Base-by-base conservation (phyloP, 2,329 filamentous ascomycete species). In the Curvularia verruculosa region DNA sequence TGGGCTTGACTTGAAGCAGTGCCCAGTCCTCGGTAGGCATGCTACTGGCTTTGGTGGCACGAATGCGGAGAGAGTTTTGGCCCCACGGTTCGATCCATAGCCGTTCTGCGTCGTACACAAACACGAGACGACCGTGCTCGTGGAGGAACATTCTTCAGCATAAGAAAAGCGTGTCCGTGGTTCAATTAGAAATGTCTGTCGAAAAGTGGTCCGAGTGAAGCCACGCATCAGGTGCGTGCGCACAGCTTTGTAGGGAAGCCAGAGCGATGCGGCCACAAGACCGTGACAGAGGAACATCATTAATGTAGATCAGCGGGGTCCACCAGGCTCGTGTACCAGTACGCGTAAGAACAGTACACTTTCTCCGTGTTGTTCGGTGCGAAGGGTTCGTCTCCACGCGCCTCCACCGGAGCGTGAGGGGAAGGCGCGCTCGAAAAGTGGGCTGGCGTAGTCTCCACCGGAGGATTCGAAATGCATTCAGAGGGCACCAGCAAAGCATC, bases 21-120 rank as follows among this genome's bases (percentile, higher is more conserved):
- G 71, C 71, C 70, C 71, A 72, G 34, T 68, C 45, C 23, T 72
- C 67, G 1, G 36, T n/a, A 3, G 70, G 70, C 66, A 72, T 71
- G 6, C 52, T 37, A n/a, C 47, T 31, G 44, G 58, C 67, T 58
- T 81, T 80, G 15, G 80, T 82, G 2, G 80, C 77, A 21, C 82
- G 79, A 5, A 84, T 68, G 31, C 82, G 79, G 5, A 84, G 63
- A 1, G 81, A 80, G 58, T 82, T 78, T 10, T 69, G 58, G 15
- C 81, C 81, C 81, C 81, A 84, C 34, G 81, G 69, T 49, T 84
- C 79, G 50, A 84, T 74, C 74, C 79, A 79, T 53, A 83, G 70
- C 23, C 75, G 68, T 60, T 83, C 80, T n/a, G 78, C 78, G 66
- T 83, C 81, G 54, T 78, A 82, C 58, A 82, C 84, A 68, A 84